phyloP scores from a whole-genome alignment of 1,284 basidiomycete genomes.

The Pyrrhoderma lamaoense region DNA sequence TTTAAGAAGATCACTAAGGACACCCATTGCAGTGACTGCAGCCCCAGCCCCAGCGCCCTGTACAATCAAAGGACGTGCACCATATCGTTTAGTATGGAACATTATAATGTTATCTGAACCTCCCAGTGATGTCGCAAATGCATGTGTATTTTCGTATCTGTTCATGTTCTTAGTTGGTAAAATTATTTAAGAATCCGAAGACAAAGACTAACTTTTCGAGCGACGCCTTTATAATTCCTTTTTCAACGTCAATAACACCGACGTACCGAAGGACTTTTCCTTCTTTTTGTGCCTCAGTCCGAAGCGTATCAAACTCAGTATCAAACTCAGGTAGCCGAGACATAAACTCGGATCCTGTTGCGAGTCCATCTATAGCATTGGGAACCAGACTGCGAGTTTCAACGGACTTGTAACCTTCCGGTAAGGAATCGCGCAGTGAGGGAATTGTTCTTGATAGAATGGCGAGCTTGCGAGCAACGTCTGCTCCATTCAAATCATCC shows the following conservation, averaged over 20 bases:
- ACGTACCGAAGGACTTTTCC: constrained; percentile 89
- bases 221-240: constrained; percentile 74
- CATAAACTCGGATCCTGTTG: constrained; percentile 79
- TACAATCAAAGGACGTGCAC: constrained; percentile 79
- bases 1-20: constrained; percentile 76
- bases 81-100: constrained; percentile 90
- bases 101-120: constrained; percentile 98
- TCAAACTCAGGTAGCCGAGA: constrained; percentile 80
- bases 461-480: constrained; percentile 95
- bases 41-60: constrained; percentile 96
- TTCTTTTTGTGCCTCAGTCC: constrained; percentile 69
- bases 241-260: constrained; percentile 83
- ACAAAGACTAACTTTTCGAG: constrained; percentile 63
- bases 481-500: constrained; percentile 93
- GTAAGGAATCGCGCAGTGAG: constrained; percentile 45
- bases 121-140: constrained; percentile 91
- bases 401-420: constrained; percentile 73
- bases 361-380: constrained; percentile 55
- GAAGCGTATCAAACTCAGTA: constrained; percentile 66
- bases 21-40: constrained; percentile 97
- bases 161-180: not conserved
- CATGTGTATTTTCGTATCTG: constrained; percentile 84
- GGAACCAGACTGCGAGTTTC: constrained; percentile 86
- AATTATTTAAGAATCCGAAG: not conserved
- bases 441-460: constrained; percentile 83